Evolutionary conservation across 179 eudicot species (phyloP).

Genomic region (Camellia oleifera): DNA sequence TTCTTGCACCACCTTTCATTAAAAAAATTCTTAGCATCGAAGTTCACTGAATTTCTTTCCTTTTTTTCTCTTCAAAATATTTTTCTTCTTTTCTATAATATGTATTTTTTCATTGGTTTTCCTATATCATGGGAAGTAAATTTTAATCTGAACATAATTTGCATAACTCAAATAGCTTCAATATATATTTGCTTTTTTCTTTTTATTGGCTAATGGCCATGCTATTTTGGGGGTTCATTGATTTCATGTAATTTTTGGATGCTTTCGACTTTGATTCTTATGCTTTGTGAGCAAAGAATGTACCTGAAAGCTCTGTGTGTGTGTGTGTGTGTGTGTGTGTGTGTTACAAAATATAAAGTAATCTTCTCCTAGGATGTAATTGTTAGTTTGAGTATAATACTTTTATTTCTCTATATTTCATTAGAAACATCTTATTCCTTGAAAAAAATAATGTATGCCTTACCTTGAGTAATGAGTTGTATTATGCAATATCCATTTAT

Average conservation of each 20-base stretch:
- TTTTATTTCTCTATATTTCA: not conserved
- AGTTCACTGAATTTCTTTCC: not conserved
- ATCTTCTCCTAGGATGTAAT: not conserved
- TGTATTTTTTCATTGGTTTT: too few species aligned
- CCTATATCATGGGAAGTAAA: not conserved
- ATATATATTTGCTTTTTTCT: not conserved
- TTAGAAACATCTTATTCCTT: not conserved
- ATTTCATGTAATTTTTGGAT: not conserved
- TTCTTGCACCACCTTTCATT: constrained; percentile 4
- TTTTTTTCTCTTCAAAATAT: not conserved
- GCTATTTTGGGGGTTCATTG: not conserved
- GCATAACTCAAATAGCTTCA: not conserved
- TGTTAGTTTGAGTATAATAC: not conserved
- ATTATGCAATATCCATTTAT: not conserved
- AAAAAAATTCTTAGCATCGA: not conserved
- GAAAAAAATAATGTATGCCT: too few species aligned
- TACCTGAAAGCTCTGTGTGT: not conserved
- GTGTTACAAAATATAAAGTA: not conserved
- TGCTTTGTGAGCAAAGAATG: not conserved
- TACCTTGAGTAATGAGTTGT: not conserved
- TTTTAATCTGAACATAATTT: not conserved
- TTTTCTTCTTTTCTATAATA: too few species aligned
- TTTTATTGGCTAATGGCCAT: not conserved
- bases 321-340: not conserved
- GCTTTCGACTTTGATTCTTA: not conserved